These are phyloP conservation scores for Aspergillus affinis DNA, from an alignment of 495 filamentous ascomycete genomes.

Conservation along the genomic window DNA sequence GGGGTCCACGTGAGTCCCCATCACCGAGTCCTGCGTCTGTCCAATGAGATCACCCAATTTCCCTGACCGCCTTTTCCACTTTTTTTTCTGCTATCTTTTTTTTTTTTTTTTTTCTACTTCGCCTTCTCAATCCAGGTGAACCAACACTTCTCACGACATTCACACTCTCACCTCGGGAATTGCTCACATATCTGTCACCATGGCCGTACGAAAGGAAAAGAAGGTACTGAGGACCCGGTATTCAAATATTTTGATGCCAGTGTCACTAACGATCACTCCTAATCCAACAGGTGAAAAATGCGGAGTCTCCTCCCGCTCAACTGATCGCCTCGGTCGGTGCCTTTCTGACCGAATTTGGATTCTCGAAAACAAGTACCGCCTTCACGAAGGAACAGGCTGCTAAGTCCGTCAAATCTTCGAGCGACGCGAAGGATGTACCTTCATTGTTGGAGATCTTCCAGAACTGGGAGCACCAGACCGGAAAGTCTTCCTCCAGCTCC, in stretches of 20 bases:
- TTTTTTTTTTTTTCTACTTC: constrained; percentile 20
- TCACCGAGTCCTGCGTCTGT: neutral
- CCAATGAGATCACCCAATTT: constrained; percentile 26
- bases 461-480: constrained; percentile 37
- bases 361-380: constrained; percentile 54
- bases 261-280: constrained; percentile 1
- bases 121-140: neutral
- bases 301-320: constrained; percentile 49
- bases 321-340: constrained; percentile 64
- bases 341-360: constrained; percentile 67
- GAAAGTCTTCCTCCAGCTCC: constrained; percentile 20
- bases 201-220: constrained; percentile 33
- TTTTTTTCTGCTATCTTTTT: constrained; percentile 32
- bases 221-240: constrained; percentile 29
- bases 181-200: constrained; percentile 17
- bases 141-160: neutral
- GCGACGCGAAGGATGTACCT: constrained; percentile 39
- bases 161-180: neutral
- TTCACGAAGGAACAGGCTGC: constrained; percentile 55
- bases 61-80: constrained; percentile 29
- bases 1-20: constrained; percentile 22
- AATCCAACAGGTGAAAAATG: constrained; percentile 8
- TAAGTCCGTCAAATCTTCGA: constrained; percentile 20
- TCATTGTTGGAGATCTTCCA: constrained; percentile 52
- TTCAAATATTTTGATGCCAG: neutral